These are phyloP conservation scores for Chloromonas sp. DNA, from an alignment of 163 green algal species.

Conservation along the genomic window DNA sequence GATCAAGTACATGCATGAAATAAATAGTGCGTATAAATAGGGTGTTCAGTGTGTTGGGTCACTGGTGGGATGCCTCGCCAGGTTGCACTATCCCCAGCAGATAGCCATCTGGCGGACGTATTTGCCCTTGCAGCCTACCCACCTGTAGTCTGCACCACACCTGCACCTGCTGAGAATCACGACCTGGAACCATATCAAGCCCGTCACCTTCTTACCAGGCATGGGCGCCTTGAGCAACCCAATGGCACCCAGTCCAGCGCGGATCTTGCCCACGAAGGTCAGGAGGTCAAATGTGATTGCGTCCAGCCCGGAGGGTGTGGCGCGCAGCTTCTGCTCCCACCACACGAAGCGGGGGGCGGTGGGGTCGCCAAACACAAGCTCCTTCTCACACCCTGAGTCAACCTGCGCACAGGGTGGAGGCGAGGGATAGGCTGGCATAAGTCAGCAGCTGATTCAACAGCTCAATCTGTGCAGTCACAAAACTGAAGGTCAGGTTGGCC, in stretches of 20 bases:
- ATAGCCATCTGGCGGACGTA: no score
- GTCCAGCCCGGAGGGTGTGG: slow-evolving; percentile 79
- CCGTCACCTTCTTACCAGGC: slow-evolving; percentile 45
- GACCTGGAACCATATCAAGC: no score
- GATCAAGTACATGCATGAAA: neutral
- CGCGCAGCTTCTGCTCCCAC: slow-evolving; percentile 85
- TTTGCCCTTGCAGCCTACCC: no score
- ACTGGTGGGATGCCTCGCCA: no score
- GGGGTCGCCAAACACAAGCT: slow-evolving; percentile 91
- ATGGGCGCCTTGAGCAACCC: slow-evolving; percentile 74
- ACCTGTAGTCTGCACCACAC: no score
- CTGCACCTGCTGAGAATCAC: no score
- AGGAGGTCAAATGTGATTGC: slow-evolving; percentile 91
- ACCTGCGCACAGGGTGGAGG: slow-evolving; percentile 45
- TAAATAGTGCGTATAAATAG: neutral
- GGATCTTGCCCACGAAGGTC: slow-evolving; percentile 84
- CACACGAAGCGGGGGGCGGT: slow-evolving; percentile 89
- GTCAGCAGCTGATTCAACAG: neutral
- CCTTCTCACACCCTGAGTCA: slow-evolving; percentile 67
- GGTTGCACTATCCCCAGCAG: no score
- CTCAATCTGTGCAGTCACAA: no score
- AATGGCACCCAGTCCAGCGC: slow-evolving; percentile 84
- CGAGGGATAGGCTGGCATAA: neutral
- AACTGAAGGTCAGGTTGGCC: no score
- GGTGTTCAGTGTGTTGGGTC: no score